A percentile compares a stretch with the other conserved stretches of the same genome.
These are phyloP conservation scores for Claviceps fusiformis DNA, from an alignment of 2,329 filamentous ascomycete species.

Conservation along the genomic window DNA sequence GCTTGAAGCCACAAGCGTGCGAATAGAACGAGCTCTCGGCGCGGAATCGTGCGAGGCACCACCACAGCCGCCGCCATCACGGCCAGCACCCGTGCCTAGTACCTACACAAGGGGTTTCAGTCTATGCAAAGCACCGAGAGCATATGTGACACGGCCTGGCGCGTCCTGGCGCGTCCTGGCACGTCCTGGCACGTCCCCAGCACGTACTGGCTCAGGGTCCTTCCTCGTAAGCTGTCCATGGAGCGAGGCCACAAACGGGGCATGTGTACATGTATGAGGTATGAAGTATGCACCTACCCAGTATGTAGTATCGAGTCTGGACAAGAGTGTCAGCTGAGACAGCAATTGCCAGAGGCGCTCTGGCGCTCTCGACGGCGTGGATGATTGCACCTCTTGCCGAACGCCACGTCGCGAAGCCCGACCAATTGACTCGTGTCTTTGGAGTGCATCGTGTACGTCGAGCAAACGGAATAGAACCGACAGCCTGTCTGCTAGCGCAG, in stretches of 20 bases:
- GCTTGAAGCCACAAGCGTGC: background rate
- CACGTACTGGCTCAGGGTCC: too few species aligned
- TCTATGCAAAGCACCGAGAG: background rate
- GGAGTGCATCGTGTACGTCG: background rate
- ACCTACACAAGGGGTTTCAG: background rate
- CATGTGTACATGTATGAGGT: too few species aligned
- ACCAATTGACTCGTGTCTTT: constrained; percentile 1
- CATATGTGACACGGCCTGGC: too few species aligned
- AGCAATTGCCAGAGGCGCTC: background rate
- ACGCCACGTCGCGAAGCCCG: constrained; percentile 5
- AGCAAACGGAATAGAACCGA: background rate
- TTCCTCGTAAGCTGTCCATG: too few species aligned
- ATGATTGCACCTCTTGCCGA: constrained; percentile 1
- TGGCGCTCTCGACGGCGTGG: background rate
- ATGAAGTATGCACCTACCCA: too few species aligned
- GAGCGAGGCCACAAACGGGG: too few species aligned
- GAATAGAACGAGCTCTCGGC: background rate
- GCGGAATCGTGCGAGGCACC: background rate
- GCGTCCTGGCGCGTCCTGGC: too few species aligned
- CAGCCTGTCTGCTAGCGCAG: background rate
- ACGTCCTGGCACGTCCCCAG: too few species aligned
- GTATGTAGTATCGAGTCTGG: too few species aligned
- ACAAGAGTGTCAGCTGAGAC: background rate
- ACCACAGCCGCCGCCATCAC: background rate
- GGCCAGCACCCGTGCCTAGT: background rate